Percentiles rank a stretch among this genome's conserved stretches.
Evolutionary conservation across 2,329 filamentous ascomycete genomes (phyloP).

Genomic region (Fusarium haematococcum): DNA sequence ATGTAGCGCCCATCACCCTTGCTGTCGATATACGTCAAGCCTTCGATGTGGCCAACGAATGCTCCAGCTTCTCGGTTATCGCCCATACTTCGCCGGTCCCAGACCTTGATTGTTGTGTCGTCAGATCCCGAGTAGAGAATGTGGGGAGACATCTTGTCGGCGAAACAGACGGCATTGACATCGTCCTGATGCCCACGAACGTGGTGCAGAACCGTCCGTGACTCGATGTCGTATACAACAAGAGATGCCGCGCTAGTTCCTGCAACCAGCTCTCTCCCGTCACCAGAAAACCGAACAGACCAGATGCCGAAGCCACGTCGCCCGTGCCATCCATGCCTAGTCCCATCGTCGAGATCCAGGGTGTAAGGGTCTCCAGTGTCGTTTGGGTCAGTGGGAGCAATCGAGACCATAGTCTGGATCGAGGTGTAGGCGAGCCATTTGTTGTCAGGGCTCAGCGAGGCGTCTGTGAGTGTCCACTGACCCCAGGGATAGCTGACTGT

Average conservation of each 20-base stretch:
- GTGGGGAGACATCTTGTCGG: constrained; percentile 87
- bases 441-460: constrained; percentile 90
- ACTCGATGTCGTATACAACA: constrained; percentile 93
- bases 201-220: constrained; percentile 77
- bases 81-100: constrained; percentile 93
- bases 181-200: constrained; percentile 86
- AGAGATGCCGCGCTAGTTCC: constrained; percentile 85
- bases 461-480: constrained; percentile 96
- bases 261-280: constrained; percentile 90
- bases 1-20: constrained; percentile 84
- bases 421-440: constrained; percentile 92
- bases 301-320: constrained; percentile 74
- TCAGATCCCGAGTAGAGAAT: constrained; percentile 97
- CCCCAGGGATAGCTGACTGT: constrained; percentile 87
- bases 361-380: constrained; percentile 83
- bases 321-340: constrained; percentile 43
- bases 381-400: constrained; percentile 87
- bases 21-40: constrained; percentile 76
- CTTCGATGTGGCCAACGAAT: constrained; percentile 75
- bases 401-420: constrained; percentile 84
- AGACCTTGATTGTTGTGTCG: constrained; percentile 93
- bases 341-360: constrained; percentile 71
- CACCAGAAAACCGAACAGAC: constrained; percentile 92
- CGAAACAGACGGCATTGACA: constrained; percentile 97
- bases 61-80: constrained; percentile 78